Conservation (phyloP, 176 grass and related monocot species). For the Bromus sterilis region DNA sequence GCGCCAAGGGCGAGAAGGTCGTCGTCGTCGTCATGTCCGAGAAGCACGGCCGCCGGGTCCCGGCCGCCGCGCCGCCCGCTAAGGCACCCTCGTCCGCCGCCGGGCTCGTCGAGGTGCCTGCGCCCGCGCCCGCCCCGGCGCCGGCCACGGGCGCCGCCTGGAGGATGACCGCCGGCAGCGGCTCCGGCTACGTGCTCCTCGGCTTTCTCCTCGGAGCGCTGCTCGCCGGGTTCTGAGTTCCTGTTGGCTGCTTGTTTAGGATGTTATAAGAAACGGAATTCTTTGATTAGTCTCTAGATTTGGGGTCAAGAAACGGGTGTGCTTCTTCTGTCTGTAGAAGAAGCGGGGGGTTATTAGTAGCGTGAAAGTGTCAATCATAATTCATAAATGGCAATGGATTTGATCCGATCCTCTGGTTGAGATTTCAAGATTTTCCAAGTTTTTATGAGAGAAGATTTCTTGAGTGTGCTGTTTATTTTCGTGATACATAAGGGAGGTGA, state of each 20-base stretch:
- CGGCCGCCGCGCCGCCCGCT: not conserved
- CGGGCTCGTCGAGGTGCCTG: not conserved
- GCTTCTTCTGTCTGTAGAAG: conserved; percentile 32
- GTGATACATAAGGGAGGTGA: too few relatives aligned
- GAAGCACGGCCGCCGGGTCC: conserved; percentile 19
- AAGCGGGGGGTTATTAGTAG: not conserved
- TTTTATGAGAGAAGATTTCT: too few relatives aligned
- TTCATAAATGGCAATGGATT: not conserved
- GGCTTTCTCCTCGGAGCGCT: not conserved
- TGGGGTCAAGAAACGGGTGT: not conserved
- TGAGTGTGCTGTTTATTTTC: not conserved
- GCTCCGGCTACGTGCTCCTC: not conserved
- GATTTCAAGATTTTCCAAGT: not conserved
- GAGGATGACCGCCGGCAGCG: not conserved
- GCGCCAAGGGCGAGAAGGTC: conserved; percentile 49
- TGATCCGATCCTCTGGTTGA: not conserved
- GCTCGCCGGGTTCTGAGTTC: not conserved
- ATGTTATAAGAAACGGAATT: not conserved
- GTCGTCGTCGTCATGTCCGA: conserved; percentile 52
- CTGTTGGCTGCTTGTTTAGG: not conserved
- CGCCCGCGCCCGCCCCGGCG: not conserved
- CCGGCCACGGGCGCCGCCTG: not conserved
- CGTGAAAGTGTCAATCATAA: not conserved
- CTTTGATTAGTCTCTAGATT: conserved; percentile 1
- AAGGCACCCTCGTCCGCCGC: not conserved